Evolutionary conservation across 495 filamentous ascomycete genomes (phyloP), one percentile per base, ranked within the genome.

Genomic region (Annulohypoxylon nitens): DNA sequence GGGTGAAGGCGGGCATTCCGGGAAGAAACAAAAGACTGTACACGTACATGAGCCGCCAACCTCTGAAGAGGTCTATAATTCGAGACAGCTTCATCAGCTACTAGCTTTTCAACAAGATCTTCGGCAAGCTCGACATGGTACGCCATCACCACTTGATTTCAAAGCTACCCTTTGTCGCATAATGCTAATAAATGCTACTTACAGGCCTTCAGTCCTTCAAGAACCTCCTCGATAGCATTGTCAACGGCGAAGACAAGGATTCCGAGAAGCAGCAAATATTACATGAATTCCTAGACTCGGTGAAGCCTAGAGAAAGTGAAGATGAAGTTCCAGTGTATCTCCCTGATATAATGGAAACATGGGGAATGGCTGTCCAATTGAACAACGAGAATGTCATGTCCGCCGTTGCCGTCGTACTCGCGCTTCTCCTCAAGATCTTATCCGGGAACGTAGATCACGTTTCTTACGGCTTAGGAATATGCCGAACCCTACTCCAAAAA

Each of bases 201-300:
- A 9, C 53, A 96, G 93, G 89, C 16, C 85, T 97, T 1, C 87
- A 89, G 65, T 90, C 87, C 26, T 92, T 97, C 81, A 96, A 95
- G 75, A 81, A 85, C 14, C 92, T 95, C 62, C 86, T 97, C 20
- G 85, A 90, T 53, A 85, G 85, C 23, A 90, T 95, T 39, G 78
- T 86, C 8, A 85, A 88, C 51, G 83, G 86, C 61, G 84, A 87
- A 41, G 82, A 86, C 68, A 76, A 75, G 64, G 63, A 67, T 69
- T 78, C 82, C 14, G 79, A 86, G 67, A 88, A 86, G 75, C 81
- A 86, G 70, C 79, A 77, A 50, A 89, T 97, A 43, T 84, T 98
- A 45, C 87, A 88, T 72, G 88, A 90, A 47, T 97, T 91, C 78
- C 88, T 95, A 58, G 87, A 93, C 50, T 86, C 87, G 61, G 88